Conservation (phyloP, 2,329 filamentous ascomycete genomes). For the Colletotrichum somersetense region DNA sequence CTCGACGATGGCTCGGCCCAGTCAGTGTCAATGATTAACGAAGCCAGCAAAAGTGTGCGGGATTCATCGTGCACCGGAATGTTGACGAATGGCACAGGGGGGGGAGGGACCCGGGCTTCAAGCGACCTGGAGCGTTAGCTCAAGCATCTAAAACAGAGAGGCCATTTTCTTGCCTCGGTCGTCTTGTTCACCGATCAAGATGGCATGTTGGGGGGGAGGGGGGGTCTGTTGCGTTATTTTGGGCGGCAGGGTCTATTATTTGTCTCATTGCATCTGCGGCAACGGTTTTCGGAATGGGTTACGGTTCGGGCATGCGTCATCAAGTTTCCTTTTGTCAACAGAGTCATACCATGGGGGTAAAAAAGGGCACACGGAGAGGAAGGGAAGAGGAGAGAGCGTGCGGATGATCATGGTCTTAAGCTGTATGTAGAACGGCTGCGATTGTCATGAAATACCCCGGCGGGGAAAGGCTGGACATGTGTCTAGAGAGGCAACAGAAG, state of each 20-base stretch:
- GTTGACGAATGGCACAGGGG: slow-evolving; percentile 3
- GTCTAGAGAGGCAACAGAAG: slow-evolving; percentile 16
- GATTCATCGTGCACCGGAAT: slow-evolving; percentile 6
- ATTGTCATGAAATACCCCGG: slow-evolving; percentile 34
- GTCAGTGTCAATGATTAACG: background rate
- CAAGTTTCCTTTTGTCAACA: slow-evolving; percentile 36
- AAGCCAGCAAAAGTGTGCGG: slow-evolving; percentile 10
- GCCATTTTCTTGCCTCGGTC: slow-evolving; percentile 15
- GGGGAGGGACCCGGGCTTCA: background rate
- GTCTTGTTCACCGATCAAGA: slow-evolving; percentile 27
- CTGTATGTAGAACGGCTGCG: slow-evolving; percentile 20
- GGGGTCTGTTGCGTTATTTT: slow-evolving; percentile 30
- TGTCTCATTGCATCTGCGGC: slow-evolving; percentile 41
- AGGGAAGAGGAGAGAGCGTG: slow-evolving; percentile 11
- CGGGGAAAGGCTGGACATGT: slow-evolving; percentile 21
- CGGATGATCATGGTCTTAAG: slow-evolving; percentile 10
- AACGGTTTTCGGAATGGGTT: slow-evolving; percentile 39
- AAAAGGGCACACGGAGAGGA: slow-evolving; percentile 30
- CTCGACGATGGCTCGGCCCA: background rate
- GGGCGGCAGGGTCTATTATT: slow-evolving; percentile 38
- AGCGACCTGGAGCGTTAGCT: slow-evolving; percentile 2
- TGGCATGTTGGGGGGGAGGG: background rate
- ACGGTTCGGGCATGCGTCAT: slow-evolving; percentile 39
- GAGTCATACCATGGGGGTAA: slow-evolving; percentile 31
- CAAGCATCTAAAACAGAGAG: slow-evolving; percentile 16